Conservation (phyloP, 73 alveolate genomes). For the Tetrahymena malaccensis region DNA sequence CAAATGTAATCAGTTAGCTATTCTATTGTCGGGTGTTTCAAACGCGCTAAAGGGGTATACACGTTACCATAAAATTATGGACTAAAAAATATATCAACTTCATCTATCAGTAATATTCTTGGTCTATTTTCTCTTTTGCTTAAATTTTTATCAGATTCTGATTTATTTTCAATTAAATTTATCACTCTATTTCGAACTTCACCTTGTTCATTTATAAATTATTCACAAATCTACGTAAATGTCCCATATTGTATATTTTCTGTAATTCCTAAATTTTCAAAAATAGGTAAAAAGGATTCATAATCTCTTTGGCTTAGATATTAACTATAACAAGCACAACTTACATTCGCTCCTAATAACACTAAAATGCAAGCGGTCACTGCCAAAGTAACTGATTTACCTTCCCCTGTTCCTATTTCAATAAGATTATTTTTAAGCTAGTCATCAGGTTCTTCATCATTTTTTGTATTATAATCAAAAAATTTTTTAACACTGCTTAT, state of each 20-base stretch:
- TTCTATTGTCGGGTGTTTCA: neutral
- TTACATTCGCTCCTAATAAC: neutral
- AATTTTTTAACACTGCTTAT: too few species aligned
- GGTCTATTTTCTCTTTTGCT: neutral
- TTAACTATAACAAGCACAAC: slow-evolving; percentile 5
- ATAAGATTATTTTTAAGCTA: neutral
- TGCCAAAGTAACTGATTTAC: slow-evolving; percentile 6
- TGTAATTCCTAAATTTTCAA: neutral
- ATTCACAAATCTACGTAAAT: neutral
- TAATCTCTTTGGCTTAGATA: slow-evolving; percentile 6
- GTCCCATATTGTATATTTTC: neutral
- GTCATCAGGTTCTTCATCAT: too few species aligned
- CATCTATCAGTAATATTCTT: neutral
- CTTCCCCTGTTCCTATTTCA: slow-evolving; percentile 11
- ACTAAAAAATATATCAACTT: neutral
- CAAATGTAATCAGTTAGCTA: neutral
- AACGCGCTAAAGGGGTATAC: neutral
- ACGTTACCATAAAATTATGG: neutral
- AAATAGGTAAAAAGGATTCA: neutral
- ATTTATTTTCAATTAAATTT: neutral
- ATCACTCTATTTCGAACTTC: neutral
- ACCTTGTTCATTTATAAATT: neutral
- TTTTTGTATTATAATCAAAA: too few species aligned
- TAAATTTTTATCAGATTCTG: too few species aligned
- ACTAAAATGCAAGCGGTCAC: neutral